Percentiles rank a stretch among this genome's conserved stretches.
These are phyloP conservation scores for Ceratocystis papillata DNA, from an alignment of 2,329 filamentous ascomycete species.

Conservation along the genomic window DNA sequence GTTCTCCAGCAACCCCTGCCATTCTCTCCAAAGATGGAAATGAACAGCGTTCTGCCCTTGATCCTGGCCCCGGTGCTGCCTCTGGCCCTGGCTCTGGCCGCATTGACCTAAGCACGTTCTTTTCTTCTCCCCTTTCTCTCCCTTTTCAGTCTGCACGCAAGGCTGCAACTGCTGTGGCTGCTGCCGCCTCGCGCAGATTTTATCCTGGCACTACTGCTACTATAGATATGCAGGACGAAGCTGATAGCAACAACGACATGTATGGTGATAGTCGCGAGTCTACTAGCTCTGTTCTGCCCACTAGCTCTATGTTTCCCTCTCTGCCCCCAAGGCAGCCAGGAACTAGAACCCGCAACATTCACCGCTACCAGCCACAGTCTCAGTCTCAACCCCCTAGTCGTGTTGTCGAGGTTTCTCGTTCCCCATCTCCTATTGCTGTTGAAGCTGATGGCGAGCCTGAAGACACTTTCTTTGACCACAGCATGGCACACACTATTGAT, in stretches of 20 bases:
- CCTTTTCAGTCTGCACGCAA: constrained; percentile 25
- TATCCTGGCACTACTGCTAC: constrained; percentile 16
- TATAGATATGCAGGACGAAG: constrained; percentile 12
- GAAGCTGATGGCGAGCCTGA: constrained; percentile 15
- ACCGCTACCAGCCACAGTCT: constrained; percentile 1
- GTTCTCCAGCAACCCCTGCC: constrained; percentile 12
- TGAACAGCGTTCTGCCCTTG: neutral
- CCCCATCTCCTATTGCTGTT: constrained; percentile 11
- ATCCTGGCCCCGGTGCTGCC: neutral
- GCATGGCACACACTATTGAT: constrained; percentile 24
- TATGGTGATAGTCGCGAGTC: neutral
- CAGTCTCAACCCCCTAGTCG: neutral
- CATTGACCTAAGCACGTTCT: constrained; percentile 45
- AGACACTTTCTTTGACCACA: constrained; percentile 19
- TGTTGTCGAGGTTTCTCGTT: constrained; percentile 6
- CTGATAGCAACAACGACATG: constrained; percentile 9
- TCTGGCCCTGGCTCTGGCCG: constrained; percentile 25
- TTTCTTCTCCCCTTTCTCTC: constrained; percentile 44
- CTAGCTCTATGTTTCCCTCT: constrained; percentile 36
- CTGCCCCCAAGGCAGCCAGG: constrained; percentile 27
- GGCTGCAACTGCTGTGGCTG: constrained; percentile 22
- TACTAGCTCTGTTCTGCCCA: constrained; percentile 26
- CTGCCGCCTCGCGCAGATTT: constrained; percentile 16
- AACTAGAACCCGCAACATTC: constrained; percentile 1
- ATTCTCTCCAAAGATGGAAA: constrained; percentile 10